Conservation (phyloP, 768 basidiomycete species). For the Tylopilus balloui region DNA sequence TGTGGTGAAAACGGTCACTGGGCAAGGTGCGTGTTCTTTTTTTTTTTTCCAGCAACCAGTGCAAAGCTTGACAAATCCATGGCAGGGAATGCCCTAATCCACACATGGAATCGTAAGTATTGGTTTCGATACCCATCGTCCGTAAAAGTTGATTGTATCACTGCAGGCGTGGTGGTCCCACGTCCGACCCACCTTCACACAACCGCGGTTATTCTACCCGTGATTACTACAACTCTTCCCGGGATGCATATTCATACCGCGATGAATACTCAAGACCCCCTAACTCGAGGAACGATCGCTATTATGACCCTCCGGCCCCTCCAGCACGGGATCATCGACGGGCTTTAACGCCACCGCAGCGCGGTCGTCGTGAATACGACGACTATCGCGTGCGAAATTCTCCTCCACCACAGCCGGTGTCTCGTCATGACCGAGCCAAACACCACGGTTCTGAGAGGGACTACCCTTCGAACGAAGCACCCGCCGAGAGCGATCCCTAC, state of each 20-base stretch:
- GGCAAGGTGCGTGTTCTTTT: constrained; percentile 59
- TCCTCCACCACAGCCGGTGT: constrained; percentile 40
- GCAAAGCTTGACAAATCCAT: constrained; percentile 1
- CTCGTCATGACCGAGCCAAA: constrained; percentile 50
- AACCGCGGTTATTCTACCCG: constrained; percentile 53
- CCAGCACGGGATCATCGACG: constrained; percentile 55
- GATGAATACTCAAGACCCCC: constrained; percentile 52
- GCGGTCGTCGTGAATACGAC: constrained; percentile 70
- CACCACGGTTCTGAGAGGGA: constrained; percentile 35
- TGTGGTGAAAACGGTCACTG: constrained; percentile 85
- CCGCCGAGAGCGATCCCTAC: constrained; percentile 45
- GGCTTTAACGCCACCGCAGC: constrained; percentile 56
- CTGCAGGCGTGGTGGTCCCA: constrained; percentile 37
- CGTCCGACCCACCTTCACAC: constrained; percentile 49
- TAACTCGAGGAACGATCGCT: constrained; percentile 49
- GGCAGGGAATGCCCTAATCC: constrained; percentile 69
- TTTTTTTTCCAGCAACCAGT: neutral
- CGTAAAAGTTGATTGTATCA: constrained; percentile 5
- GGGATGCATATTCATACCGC: constrained; percentile 41
- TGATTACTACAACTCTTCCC: constrained; percentile 45
- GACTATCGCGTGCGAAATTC: constrained; percentile 60
- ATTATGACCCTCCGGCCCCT: constrained; percentile 47
- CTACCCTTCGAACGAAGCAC: constrained; percentile 43
- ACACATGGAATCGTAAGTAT: constrained; percentile 45
- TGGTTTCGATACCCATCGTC: neutral